These are phyloP conservation scores for Cladorrhinum sp. DNA, from an alignment of 2,329 filamentous ascomycete species.

Conservation along the genomic window DNA sequence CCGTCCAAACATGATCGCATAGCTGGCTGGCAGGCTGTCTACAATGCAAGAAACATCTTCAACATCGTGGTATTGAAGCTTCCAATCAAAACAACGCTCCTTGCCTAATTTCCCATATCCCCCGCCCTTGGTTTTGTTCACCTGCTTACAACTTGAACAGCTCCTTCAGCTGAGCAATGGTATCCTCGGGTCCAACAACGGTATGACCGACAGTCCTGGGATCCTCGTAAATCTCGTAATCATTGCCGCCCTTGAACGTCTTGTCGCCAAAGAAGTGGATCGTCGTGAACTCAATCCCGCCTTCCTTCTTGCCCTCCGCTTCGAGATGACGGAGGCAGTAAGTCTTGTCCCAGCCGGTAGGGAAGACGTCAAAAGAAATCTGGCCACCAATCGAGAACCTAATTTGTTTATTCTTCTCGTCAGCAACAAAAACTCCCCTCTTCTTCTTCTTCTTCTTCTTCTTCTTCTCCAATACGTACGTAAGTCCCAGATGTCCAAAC, in stretches of 20 bases:
- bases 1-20: no score
- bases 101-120: no score
- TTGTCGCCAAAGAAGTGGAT: conserved; percentile 99
- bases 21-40: no score
- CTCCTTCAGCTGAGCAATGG: conserved; percentile 74
- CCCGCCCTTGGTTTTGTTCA: no score
- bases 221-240: conserved; percentile 90
- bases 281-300: conserved; percentile 73
- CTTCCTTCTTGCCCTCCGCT: conserved; percentile 67
- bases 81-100: background rate
- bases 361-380: conserved; percentile 98
- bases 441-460: background rate
- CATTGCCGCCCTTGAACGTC: conserved; percentile 85
- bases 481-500: conserved; percentile 81
- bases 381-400: conserved; percentile 94
- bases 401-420: background rate
- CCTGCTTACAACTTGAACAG: conserved; percentile 67
- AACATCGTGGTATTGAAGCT: no score
- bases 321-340: conserved; percentile 91
- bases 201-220: conserved; percentile 78
- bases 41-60: no score
- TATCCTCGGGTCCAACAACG: conserved; percentile 79
- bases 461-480: conserved; percentile 45
- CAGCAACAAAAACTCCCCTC: background rate
- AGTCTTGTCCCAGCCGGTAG: conserved; percentile 96